Evolutionary conservation across 2,329 filamentous ascomycete species (phyloP), one percentile per base, ranked within the genome.

Genomic region (Hymenoscyphus infarciens): DNA sequence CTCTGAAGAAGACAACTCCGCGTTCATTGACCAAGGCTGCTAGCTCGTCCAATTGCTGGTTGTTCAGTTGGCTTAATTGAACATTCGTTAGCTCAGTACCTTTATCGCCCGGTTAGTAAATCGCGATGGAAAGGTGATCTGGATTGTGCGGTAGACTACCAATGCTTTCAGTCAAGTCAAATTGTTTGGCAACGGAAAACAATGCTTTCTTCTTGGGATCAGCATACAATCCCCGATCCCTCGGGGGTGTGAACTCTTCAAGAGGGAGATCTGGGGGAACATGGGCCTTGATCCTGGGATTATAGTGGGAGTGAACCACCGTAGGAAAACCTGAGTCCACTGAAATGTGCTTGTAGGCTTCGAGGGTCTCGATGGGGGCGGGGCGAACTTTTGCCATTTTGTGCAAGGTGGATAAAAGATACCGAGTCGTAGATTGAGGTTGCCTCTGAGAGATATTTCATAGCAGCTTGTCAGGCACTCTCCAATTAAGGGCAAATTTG

Each of bases 1-100:
- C 73, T 8, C 78, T 74, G 68, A 81, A 81, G 67, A 81, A 81
- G 15, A 91, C 88, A 5, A 92, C 65, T 19, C 66, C 66, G 25
- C 72, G 61, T 65, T 72, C 77, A 73, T 69, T 69, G 33, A 72
- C 70, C 3, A 72, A 65, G n/a, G 65, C 60, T 6, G 71, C 72
- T 11, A 73, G 63, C 59, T 73, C 72, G 63, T 73, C 70, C 49
- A 68, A 61, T 55, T 73, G 71, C 58, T 68, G 31, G 6, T 59
- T 54, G 57, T 63, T 63, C 35, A 72, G 59, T 62, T 70, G 62
- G 38, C 64, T 66, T 5, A 73, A 62, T 60, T 74, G 71, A 5
- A 71, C 63, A 54, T 64, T 60, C 31, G 63, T 60, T 3, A 74
- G 63, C 42, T 68, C 66, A 1, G 72, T 73, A 16, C 78, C 63